Evolutionary conservation across 805 yeast genomes (phyloP), one percentile per base, ranked within the genome.

Genomic region (Pichia cabralensis): DNA sequence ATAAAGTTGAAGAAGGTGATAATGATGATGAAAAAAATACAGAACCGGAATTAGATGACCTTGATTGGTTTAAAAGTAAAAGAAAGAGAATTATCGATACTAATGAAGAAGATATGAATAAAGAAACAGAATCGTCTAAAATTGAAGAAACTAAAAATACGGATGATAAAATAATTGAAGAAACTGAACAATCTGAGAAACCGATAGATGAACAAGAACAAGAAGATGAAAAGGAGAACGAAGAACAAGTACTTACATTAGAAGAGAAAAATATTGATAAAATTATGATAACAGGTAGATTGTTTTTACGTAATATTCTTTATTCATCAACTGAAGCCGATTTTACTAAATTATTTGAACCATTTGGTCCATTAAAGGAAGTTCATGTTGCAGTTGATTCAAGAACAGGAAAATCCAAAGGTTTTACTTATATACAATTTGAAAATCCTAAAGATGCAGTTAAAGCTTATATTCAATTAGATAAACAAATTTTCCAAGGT

Each of bases 351-450:
- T 61, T 86, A 17, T 88, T 92, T 49, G 42, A 65, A 5, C 53
- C 63, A 3, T 92, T 61, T 53, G 98, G 98, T 8, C 60, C 61
- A 6, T 55, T 86, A 25, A 83, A 77, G 44, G 97, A 92, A 59
- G 95, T 85, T 2, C 98, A 92, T 56, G 65, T 92, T 47, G 96
- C 98, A 1, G 56, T 86, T 24, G 97, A 89, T 52, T 79, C 94
- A 4, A 73, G 92, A 60, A 83, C 94, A 0, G 94, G 94, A 9
- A 72, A 76, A 47, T 80, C 95, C 2, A 92, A 92, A 58, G 98
- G 98, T 1, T 84, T 85, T 56, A 95, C 92, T 0, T 88, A 88
- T 50, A 67, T 86, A 10, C 75, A 78, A 52, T 92, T 80, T 51
- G 60, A 56, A n/a, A 64, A 72, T 41, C 65, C 79, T 8, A 69